Conservation (phyloP, 192 early-diverging fungal genomes). For the Irineochytrium annulatum region DNA sequence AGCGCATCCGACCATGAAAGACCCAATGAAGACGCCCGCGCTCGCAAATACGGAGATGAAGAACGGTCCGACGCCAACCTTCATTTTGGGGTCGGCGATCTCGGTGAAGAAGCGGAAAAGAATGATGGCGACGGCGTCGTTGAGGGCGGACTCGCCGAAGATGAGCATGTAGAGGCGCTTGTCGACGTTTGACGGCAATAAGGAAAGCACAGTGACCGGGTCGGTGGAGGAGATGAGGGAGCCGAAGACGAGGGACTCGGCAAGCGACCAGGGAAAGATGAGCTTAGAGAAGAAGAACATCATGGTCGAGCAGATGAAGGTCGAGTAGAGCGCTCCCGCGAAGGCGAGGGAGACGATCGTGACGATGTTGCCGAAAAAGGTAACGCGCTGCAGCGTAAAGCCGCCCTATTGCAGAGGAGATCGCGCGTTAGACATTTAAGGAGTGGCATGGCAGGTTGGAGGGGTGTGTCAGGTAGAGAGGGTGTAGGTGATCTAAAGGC, state of each 20-base stretch:
- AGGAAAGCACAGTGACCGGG: conserved; percentile 56
- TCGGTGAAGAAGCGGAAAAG: conserved; percentile 57
- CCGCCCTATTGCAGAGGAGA: conserved; percentile 38
- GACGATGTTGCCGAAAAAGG: conserved; percentile 52
- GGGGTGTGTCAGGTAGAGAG: too few species aligned
- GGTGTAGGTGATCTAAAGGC: too few species aligned
- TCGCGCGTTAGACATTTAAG: too few species aligned
- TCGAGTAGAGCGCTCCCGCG: conserved; percentile 54
- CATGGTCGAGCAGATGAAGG: conserved; percentile 48
- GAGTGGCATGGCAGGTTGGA: too few species aligned
- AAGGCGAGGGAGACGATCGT: conserved; percentile 52
- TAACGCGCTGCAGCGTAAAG: conserved; percentile 44
- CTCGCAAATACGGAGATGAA: conserved; percentile 40
- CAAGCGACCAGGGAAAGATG: conserved; percentile 43
- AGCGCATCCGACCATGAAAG: conserved; percentile 41
- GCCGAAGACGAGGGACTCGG: conserved; percentile 57
- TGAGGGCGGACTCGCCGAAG: conserved; percentile 61
- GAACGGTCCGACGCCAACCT: conserved; percentile 42
- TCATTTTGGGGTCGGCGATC: conserved; percentile 47
- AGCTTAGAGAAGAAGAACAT: conserved; percentile 55
- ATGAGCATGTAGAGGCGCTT: conserved; percentile 56
- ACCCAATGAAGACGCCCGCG: conserved; percentile 54
- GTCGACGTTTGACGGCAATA: conserved; percentile 53
- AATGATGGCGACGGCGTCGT: conserved; percentile 61
- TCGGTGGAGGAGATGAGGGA: conserved; percentile 58